Evolutionary conservation across 176 grass and related monocot species (phyloP).

Genomic region (Metroxylon sagu): DNA sequence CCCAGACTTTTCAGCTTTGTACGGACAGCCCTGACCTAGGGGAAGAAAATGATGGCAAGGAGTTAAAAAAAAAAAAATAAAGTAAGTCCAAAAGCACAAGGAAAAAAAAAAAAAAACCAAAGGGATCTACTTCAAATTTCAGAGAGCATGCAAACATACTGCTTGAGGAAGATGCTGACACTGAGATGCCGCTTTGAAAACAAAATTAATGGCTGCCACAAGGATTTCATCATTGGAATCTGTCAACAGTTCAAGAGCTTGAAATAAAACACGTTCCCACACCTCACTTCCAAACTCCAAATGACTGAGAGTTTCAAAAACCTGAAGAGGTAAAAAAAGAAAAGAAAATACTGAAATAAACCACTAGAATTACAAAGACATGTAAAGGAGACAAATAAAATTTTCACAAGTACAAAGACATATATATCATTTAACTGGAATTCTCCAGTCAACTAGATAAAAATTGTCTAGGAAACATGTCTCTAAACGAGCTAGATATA

Average conservation of each 20-base stretch:
- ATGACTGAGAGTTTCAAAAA: slow-evolving; percentile 66
- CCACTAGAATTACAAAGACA: slow-evolving; percentile 10
- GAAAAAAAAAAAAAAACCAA: slow-evolving; percentile 1
- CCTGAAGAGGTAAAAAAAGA: slow-evolving; percentile 27
- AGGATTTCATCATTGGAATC: slow-evolving; percentile 63
- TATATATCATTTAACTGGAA: not conserved
- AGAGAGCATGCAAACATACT: slow-evolving; percentile 43
- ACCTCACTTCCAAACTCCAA: slow-evolving; percentile 60
- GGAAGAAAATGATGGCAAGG: not conserved
- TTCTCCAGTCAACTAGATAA: too few species aligned
- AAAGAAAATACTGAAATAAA: not conserved
- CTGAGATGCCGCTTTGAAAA: slow-evolving; percentile 64
- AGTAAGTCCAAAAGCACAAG: not conserved
- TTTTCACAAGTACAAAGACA: slow-evolving; percentile 3
- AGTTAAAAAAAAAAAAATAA: slow-evolving; percentile 7
- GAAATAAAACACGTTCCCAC: slow-evolving; percentile 54
- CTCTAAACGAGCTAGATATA: not conserved
- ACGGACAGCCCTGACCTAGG: slow-evolving; percentile 54
- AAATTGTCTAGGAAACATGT: too few species aligned
- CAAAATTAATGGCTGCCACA: slow-evolving; percentile 52
- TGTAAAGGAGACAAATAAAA: not conserved
- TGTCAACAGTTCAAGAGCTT: slow-evolving; percentile 52
- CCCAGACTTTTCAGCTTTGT: slow-evolving; percentile 65
- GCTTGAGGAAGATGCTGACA: slow-evolving; percentile 68
- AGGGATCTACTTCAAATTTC: not conserved